These are phyloP conservation scores for Picocystis salinarum DNA, from an alignment of 139 green algal species.

Conservation along the genomic window DNA sequence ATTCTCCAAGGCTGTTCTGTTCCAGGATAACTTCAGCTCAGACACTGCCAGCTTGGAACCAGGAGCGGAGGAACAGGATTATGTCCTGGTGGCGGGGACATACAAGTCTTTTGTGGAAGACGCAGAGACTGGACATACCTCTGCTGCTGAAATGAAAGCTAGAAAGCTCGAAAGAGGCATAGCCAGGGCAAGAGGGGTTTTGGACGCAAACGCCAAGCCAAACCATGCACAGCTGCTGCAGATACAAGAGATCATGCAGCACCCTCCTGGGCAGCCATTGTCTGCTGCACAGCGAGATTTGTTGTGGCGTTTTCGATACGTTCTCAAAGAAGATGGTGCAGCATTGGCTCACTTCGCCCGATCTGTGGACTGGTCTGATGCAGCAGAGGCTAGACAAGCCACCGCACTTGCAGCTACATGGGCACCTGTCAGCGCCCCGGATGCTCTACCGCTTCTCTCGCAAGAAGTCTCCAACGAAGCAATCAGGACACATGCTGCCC, in stretches of 20 bases:
- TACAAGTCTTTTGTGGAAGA: too few relatives aligned
- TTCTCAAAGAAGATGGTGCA: conserved; percentile 30
- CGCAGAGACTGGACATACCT: too few relatives aligned
- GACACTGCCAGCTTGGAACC: too few relatives aligned
- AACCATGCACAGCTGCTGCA: too few relatives aligned
- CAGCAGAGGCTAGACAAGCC: conserved; percentile 46
- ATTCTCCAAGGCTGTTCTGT: too few relatives aligned
- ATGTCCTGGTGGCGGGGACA: too few relatives aligned
- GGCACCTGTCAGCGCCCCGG: conserved; percentile 60
- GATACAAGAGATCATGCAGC: not conserved
- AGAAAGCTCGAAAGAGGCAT: too few relatives aligned
- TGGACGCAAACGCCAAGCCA: too few relatives aligned
- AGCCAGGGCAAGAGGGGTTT: too few relatives aligned
- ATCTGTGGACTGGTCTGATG: conserved; percentile 82
- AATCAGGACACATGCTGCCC: conserved; percentile 44
- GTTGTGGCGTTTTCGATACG: conserved; percentile 74
- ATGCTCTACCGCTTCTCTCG: conserved; percentile 85
- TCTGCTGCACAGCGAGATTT: conserved; percentile 31
- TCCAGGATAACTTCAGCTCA: too few relatives aligned
- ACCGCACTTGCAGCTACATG: conserved; percentile 65
- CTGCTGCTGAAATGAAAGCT: too few relatives aligned
- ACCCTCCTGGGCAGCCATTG: not conserved
- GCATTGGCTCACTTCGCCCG: conserved; percentile 30
- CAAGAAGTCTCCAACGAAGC: conserved; percentile 49
- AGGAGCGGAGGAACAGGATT: too few relatives aligned